phyloP scores from a whole-genome alignment of 257 asterid genomes.

The Oldenlandia corymbosa region DNA sequence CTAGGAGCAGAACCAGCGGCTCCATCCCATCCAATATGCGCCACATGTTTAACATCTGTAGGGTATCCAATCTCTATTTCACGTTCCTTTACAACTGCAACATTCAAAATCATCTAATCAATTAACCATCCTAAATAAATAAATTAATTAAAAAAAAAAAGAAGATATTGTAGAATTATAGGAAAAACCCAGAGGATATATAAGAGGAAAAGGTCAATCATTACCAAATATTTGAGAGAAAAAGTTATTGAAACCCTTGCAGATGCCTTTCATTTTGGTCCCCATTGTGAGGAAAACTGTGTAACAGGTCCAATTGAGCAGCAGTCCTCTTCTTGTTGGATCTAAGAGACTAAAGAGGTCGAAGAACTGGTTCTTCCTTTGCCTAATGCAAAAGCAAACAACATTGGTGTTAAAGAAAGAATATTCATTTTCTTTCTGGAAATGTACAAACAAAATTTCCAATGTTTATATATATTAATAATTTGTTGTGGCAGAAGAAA shows the following conservation, averaged over 20 bases:
- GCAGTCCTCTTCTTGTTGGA: constrained; percentile 22
- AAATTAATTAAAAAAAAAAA: too few species aligned
- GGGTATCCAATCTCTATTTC: constrained; percentile 81
- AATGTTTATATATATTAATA: too few species aligned
- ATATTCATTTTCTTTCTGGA: constrained; percentile 1
- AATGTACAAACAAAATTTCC: not conserved
- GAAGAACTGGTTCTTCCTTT: constrained; percentile 28
- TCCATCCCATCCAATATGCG: constrained; percentile 93
- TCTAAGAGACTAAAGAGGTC: constrained; percentile 22
- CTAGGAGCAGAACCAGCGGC: constrained; percentile 65
- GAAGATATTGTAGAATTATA: too few species aligned
- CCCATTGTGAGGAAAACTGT: constrained; percentile 28
- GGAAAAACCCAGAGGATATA: not conserved
- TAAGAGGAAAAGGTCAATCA: not conserved
- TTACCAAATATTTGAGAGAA: constrained; percentile 49
- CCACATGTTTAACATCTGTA: constrained; percentile 85
- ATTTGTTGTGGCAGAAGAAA: too few species aligned
- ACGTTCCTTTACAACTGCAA: constrained; percentile 70
- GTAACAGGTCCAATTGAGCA: constrained; percentile 17
- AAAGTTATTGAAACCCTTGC: constrained; percentile 66
- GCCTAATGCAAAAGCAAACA: constrained; percentile 36
- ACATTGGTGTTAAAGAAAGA: not conserved
- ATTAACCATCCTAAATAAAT: constrained; percentile 5
- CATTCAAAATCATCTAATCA: not conserved
- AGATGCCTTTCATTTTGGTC: constrained; percentile 71